These are phyloP conservation scores for Vigna trinervia DNA, from an alignment of 306 rosid species.

Conservation along the genomic window DNA sequence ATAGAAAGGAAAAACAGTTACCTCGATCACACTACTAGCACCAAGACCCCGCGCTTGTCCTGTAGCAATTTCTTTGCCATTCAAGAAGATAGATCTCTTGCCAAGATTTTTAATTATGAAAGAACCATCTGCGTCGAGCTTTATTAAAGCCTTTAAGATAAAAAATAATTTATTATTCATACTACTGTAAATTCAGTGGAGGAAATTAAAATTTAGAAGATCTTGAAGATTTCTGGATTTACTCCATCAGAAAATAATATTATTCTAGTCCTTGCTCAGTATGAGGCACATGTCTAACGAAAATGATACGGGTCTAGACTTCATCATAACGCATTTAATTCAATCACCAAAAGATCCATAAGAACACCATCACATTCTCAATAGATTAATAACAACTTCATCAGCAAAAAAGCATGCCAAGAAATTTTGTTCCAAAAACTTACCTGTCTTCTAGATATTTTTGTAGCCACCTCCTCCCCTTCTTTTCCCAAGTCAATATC, in stretches of 20 bases:
- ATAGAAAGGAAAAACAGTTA: constrained; percentile 48
- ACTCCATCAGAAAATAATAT: constrained; percentile 7
- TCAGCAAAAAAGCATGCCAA: constrained; percentile 41
- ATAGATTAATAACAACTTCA: constrained; percentile 1
- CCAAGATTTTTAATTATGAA: constrained; percentile 77
- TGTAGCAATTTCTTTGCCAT: constrained; percentile 68
- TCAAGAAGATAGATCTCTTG: constrained; percentile 70
- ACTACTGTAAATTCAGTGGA: constrained; percentile 28
- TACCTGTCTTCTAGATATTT: constrained; percentile 88
- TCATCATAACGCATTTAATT: constrained; percentile 19
- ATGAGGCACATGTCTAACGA: constrained; percentile 25
- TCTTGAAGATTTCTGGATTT: constrained; percentile 12
- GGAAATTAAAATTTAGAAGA: constrained; percentile 22
- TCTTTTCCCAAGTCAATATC: constrained; percentile 85
- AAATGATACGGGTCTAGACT: constrained; percentile 16
- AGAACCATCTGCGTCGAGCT: constrained; percentile 76
- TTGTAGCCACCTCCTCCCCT: constrained; percentile 64
- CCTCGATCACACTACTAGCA: constrained; percentile 76
- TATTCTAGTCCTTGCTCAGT: constrained; percentile 21
- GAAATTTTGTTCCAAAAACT: constrained; percentile 37
- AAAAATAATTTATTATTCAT: constrained; percentile 3
- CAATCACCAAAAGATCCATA: constrained; percentile 19
- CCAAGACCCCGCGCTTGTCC: constrained; percentile 62
- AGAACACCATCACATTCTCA: constrained; percentile 32
- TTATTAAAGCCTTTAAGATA: constrained; percentile 71